Percentiles rank a stretch among this genome's conserved stretches.
Conservation (phyloP, 495 filamentous ascomycete genomes). For the Daldinia childiae region DNA sequence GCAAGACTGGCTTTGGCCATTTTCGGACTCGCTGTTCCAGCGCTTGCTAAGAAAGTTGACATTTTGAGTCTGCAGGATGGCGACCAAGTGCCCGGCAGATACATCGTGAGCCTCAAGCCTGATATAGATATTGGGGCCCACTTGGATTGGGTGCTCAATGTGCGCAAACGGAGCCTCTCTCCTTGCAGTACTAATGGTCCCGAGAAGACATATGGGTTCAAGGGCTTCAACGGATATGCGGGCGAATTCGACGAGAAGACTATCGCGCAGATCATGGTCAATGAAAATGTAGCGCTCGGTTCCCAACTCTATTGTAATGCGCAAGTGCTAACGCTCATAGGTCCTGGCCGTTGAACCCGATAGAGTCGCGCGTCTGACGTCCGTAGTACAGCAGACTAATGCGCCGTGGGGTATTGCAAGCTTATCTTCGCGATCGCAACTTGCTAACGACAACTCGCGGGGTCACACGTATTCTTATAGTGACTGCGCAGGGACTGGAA, state of each 20-base stretch:
- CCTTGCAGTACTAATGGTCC: slow-evolving; percentile 38
- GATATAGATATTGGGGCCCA: slow-evolving; percentile 22
- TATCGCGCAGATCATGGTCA: slow-evolving; percentile 50
- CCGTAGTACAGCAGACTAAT: slow-evolving; percentile 35
- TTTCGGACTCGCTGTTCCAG: slow-evolving; percentile 18
- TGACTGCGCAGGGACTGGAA: slow-evolving; percentile 51
- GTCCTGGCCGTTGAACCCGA: slow-evolving; percentile 31
- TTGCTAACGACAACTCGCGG: slow-evolving; percentile 33
- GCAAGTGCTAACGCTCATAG: slow-evolving; percentile 4
- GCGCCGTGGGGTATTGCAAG: slow-evolving; percentile 57
- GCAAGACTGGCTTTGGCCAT: slow-evolving; percentile 12
- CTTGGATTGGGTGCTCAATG: slow-evolving; percentile 12
- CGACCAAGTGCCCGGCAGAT: slow-evolving; percentile 55
- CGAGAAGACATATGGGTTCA: slow-evolving; percentile 49
- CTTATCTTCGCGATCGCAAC: slow-evolving; percentile 48
- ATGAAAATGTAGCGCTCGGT: slow-evolving; percentile 45
- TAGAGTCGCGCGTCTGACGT: slow-evolving; percentile 16
- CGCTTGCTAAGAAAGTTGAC: slow-evolving; percentile 12
- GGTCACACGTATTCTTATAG: slow-evolving; percentile 53
- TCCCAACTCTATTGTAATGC: background rate
- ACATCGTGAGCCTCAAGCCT: slow-evolving; percentile 65
- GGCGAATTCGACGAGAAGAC: slow-evolving; percentile 46
- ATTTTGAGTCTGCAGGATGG: slow-evolving; percentile 27
- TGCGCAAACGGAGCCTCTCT: slow-evolving; percentile 9
- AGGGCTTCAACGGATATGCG: slow-evolving; percentile 53